Conservation (phyloP, 2,329 filamentous ascomycete genomes). For the Microthyrium microscopicum region DNA sequence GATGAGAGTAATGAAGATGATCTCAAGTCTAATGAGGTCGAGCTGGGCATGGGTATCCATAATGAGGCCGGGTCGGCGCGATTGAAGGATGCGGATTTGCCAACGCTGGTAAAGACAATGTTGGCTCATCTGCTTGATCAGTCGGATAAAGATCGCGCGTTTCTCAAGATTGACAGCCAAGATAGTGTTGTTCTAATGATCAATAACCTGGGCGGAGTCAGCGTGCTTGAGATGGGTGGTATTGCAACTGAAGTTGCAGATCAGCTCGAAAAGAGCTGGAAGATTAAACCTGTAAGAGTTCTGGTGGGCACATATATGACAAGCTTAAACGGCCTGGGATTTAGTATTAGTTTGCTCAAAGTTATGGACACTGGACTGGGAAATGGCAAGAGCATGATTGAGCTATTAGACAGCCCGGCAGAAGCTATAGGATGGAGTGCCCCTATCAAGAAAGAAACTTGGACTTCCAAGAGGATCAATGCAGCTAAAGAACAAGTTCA, state of each 20-base stretch:
- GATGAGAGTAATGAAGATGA: slow-evolving; percentile 37
- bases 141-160: slow-evolving; percentile 52
- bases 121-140: slow-evolving; percentile 46
- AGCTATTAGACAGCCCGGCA: slow-evolving; percentile 50
- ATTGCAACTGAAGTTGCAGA: slow-evolving; percentile 51
- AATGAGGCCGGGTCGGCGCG: slow-evolving; percentile 24
- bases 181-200: slow-evolving; percentile 52
- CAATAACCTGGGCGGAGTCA: slow-evolving; percentile 63
- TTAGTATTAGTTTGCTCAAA: slow-evolving; percentile 51
- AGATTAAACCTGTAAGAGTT: slow-evolving; percentile 43
- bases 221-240: slow-evolving; percentile 53
- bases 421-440: slow-evolving; percentile 53
- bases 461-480: slow-evolving; percentile 32
- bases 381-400: slow-evolving; percentile 43
- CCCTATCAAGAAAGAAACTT: slow-evolving; percentile 40
- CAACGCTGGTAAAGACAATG: slow-evolving; percentile 38
- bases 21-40: slow-evolving; percentile 42
- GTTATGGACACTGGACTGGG: slow-evolving; percentile 43
- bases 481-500: slow-evolving; percentile 22
- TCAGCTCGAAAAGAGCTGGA: slow-evolving; percentile 41
- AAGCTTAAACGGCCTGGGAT: slow-evolving; percentile 53
- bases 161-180: slow-evolving; percentile 42
- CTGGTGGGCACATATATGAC: slow-evolving; percentile 56
- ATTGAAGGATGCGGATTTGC: slow-evolving; percentile 24
- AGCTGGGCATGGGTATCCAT: slow-evolving; percentile 48